These are phyloP conservation scores for Epicoccum sorghinum DNA, from an alignment of 2,329 filamentous ascomycete species.

Conservation along the genomic window DNA sequence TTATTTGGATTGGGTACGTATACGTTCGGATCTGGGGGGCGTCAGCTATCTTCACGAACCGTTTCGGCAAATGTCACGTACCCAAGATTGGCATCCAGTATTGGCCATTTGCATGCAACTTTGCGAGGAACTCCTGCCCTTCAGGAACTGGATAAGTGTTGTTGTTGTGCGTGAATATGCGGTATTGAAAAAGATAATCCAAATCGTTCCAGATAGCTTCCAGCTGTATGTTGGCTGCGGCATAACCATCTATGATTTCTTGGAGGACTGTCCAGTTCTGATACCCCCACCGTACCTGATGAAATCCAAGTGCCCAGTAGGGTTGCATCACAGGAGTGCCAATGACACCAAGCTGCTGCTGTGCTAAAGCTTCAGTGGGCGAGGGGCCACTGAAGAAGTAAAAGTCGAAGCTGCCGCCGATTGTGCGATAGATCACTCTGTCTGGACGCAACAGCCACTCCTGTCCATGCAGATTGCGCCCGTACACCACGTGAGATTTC, in stretches of 20 bases:
- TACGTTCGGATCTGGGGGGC: too few species aligned
- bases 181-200: constrained; percentile 51
- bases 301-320: constrained; percentile 73
- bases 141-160: constrained; percentile 53
- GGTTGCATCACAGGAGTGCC: constrained; percentile 73
- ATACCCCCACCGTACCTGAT: constrained; percentile 83
- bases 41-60: too few species aligned
- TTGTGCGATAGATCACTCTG: constrained; percentile 70
- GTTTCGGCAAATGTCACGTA: too few species aligned
- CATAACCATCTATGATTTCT: constrained; percentile 56
- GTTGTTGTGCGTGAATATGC: constrained; percentile 61
- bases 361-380: constrained; percentile 61
- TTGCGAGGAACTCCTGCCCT: constrained; percentile 49
- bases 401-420: constrained; percentile 77
- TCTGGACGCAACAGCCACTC: constrained; percentile 68
- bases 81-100: constrained; percentile 60
- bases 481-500: constrained; percentile 56
- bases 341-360: constrained; percentile 55
- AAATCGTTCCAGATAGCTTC: constrained; percentile 48
- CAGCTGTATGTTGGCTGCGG: constrained; percentile 60
- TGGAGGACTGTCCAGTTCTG: constrained; percentile 34
- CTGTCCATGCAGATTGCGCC: constrained; percentile 54
- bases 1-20: too few species aligned
- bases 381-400: constrained; percentile 72
- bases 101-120: constrained; percentile 58